phyloP scores from a whole-genome alignment of 345 rosid genomes.

The Noccaea caerulescens region DNA sequence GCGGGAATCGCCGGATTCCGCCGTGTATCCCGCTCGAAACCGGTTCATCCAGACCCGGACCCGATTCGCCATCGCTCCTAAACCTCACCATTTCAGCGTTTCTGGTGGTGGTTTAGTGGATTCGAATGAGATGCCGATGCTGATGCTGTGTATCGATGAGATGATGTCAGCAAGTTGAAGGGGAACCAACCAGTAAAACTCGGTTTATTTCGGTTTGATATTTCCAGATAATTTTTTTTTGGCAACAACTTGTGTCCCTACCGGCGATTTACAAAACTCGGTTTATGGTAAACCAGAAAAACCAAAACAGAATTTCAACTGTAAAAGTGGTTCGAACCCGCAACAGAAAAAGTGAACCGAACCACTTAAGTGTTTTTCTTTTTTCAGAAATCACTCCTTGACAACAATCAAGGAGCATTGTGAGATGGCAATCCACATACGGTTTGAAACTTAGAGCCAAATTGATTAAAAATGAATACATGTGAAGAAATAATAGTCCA shows the following conservation, averaged over 20 bases:
- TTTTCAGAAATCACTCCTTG: too few relatives aligned
- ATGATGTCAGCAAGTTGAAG: conserved; percentile 4
- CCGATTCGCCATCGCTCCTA: conserved; percentile 31
- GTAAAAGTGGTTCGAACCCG: too few relatives aligned
- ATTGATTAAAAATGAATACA: background rate
- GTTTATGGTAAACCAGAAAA: too few relatives aligned
- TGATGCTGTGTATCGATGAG: conserved; percentile 18
- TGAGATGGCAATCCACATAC: too few relatives aligned
- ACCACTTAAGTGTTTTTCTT: too few relatives aligned
- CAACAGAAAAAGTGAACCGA: too few relatives aligned
- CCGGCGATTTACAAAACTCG: too few relatives aligned
- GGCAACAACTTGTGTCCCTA: too few relatives aligned
- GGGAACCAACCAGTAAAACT: background rate
- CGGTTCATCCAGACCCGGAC: conserved; percentile 41
- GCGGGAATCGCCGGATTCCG: conserved; percentile 58
- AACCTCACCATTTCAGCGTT: conserved; percentile 36
- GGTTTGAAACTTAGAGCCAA: too few relatives aligned
- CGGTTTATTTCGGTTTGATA: background rate
- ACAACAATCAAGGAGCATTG: too few relatives aligned
- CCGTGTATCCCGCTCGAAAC: conserved; percentile 42
- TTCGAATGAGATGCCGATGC: background rate
- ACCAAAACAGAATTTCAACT: too few relatives aligned
- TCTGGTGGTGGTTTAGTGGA: conserved; percentile 3
- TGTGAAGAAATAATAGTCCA: background rate
- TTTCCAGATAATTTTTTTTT: too few relatives aligned